Conservation (phyloP, 2,329 filamentous ascomycete genomes). For the Xylaria sp. region DNA sequence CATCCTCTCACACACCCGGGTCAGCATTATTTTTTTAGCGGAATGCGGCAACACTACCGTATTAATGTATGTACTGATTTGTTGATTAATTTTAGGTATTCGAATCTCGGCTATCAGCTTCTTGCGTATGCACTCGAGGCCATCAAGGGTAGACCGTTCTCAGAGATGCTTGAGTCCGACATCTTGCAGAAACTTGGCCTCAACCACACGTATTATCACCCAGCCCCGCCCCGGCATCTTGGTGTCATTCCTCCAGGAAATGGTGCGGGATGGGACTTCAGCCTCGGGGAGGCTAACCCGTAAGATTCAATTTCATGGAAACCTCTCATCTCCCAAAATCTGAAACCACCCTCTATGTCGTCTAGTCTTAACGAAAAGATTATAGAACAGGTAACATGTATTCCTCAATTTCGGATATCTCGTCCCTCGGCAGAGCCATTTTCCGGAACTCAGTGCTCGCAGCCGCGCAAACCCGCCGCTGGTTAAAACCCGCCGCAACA, state of each 20-base stretch:
- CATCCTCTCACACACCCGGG: slow-evolving; percentile 41
- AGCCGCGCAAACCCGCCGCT: slow-evolving; percentile 52
- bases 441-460: slow-evolving; percentile 52
- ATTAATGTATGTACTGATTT: no score
- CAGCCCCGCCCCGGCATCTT: slow-evolving; percentile 32
- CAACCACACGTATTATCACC: slow-evolving; percentile 42
- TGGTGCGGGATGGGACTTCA: slow-evolving; percentile 49
- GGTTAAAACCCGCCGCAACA: slow-evolving; percentile 55
- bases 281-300: slow-evolving; percentile 54
- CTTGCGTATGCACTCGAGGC: slow-evolving; percentile 47
- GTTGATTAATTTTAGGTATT: slow-evolving; percentile 31
- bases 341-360: not conserved
- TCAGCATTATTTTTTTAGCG: no score
- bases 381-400: slow-evolving; percentile 56
- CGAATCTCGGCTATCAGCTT: slow-evolving; percentile 46
- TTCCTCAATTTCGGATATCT: slow-evolving; percentile 56
- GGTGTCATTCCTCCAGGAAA: slow-evolving; percentile 42
- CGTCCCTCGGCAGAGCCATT: slow-evolving; percentile 56
- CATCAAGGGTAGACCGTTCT: slow-evolving; percentile 40
- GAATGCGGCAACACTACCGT: no score
- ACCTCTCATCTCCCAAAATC: not conserved
- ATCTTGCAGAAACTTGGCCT: slow-evolving; percentile 41
- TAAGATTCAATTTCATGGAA: slow-evolving; percentile 42
- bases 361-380: not conserved
- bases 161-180: slow-evolving; percentile 42